Conservation (phyloP, 257 asterid species). For the Solanum pinnatisectum region DNA sequence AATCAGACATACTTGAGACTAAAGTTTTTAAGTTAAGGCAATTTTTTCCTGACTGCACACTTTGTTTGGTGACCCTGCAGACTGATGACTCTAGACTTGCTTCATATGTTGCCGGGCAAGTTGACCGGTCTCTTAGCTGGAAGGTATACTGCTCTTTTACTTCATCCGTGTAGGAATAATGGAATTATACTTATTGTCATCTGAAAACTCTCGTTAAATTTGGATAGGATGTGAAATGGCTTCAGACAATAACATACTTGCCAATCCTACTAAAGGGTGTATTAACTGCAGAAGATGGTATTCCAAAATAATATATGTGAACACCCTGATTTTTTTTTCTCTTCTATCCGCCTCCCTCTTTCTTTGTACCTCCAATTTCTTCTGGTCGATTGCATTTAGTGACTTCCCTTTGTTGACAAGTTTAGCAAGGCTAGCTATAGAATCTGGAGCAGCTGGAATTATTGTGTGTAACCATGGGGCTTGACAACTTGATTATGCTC, state of each 20-base stretch:
- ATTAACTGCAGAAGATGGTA: constrained; percentile 80
- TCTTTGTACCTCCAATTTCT: background rate
- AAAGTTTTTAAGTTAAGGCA: background rate
- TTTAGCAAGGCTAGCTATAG: constrained; percentile 45
- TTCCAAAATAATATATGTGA: background rate
- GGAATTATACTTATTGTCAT: background rate
- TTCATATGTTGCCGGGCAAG: constrained; percentile 53
- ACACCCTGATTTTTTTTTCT: background rate
- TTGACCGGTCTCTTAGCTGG: constrained; percentile 70
- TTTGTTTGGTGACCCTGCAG: constrained; percentile 21
- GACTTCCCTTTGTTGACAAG: background rate
- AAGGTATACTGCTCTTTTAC: constrained; percentile 27
- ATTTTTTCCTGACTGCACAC: background rate
- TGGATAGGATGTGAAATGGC: constrained; percentile 77
- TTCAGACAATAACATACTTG: constrained; percentile 54
- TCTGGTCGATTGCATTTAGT: background rate
- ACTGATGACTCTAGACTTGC: constrained; percentile 73
- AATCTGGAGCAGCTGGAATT: constrained; percentile 72
- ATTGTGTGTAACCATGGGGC: constrained; percentile 87
- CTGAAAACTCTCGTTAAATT: background rate
- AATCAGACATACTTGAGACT: background rate
- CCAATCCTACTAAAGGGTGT: constrained; percentile 82
- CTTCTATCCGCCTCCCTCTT: too few relatives aligned
- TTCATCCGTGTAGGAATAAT: background rate
- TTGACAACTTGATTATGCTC: constrained; percentile 75